phyloP scores from a whole-genome alignment of 768 basidiomycete genomes.

The Lactifluus piperatus region DNA sequence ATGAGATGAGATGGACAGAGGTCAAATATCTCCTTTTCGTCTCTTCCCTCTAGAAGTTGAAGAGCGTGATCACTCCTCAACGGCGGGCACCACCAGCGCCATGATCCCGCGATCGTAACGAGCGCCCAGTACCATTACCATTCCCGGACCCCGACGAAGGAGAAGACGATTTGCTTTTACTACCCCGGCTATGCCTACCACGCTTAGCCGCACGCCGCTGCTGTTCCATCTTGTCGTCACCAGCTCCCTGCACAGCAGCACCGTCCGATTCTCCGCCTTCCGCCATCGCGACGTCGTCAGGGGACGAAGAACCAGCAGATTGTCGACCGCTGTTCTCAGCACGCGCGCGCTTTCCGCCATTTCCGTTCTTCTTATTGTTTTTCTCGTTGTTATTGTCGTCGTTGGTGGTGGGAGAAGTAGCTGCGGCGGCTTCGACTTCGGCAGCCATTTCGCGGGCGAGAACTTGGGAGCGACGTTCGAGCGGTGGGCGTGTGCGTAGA shows the following conservation, averaged over 20 bases:
- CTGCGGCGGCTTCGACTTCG: neutral
- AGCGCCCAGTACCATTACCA: neutral
- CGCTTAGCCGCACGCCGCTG: neutral
- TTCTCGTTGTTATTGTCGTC: neutral
- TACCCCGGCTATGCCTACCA: neutral
- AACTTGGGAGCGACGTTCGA: constrained; percentile 17
- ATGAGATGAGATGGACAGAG: neutral
- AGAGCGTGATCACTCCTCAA: neutral
- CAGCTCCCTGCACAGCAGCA: neutral
- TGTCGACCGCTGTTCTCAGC: neutral
- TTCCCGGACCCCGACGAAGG: neutral
- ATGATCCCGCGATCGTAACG: constrained; percentile 5
- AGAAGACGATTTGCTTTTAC: neutral
- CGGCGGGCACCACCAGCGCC: neutral
- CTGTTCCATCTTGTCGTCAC: no score
- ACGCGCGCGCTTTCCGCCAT: neutral
- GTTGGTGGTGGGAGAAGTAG: neutral
- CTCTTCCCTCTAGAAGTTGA: neutral
- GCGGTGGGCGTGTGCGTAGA: neutral
- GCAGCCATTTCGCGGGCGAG: constrained; percentile 14
- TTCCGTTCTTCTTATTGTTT: neutral
- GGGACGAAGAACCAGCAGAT: neutral
- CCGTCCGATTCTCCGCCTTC: neutral
- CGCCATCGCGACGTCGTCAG: constrained; percentile 5
- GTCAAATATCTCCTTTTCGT: no score